phyloP scores from a whole-genome alignment of 2,329 filamentous ascomycete genomes.

The Penicillium oxalicum region DNA sequence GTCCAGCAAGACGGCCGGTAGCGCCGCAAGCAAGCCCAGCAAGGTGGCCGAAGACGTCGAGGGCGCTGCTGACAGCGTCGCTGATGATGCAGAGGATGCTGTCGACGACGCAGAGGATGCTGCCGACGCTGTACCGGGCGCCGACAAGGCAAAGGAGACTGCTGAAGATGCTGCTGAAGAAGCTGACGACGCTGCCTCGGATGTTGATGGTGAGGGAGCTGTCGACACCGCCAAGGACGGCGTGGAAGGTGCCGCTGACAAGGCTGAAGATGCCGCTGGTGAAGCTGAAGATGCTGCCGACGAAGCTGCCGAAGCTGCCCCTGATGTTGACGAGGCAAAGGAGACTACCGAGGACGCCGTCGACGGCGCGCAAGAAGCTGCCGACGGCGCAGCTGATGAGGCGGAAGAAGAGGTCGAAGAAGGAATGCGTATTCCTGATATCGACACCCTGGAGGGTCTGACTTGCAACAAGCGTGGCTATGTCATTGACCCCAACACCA shows the following conservation, averaged over 20 bases:
- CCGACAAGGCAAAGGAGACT: background rate
- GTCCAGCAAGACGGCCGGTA: slow-evolving; percentile 9
- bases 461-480: slow-evolving; percentile 42
- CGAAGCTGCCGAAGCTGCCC: slow-evolving; percentile 18
- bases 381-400: slow-evolving; percentile 10
- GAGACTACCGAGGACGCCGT: slow-evolving; percentile 23
- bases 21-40: slow-evolving; percentile 18
- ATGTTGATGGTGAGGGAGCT: slow-evolving; percentile 7
- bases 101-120: slow-evolving; percentile 16
- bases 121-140: slow-evolving; percentile 18
- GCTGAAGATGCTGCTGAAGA: slow-evolving; percentile 6
- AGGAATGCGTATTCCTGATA: slow-evolving; percentile 1
- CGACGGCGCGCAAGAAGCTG: slow-evolving; percentile 18
- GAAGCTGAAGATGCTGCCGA: slow-evolving; percentile 18
- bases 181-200: background rate
- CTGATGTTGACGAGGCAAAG: background rate
- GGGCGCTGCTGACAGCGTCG: too few species aligned
- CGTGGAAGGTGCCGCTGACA: slow-evolving; percentile 22
- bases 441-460: slow-evolving; percentile 27
- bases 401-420: slow-evolving; percentile 18
- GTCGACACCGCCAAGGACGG: slow-evolving; percentile 17
- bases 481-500: slow-evolving; percentile 36
- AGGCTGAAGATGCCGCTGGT: slow-evolving; percentile 18
- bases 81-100: slow-evolving; percentile 8
- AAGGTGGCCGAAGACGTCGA: too few species aligned